These are phyloP conservation scores for Ilyonectria sp. DNA, from an alignment of 2,329 filamentous ascomycete species.

Conservation along the genomic window DNA sequence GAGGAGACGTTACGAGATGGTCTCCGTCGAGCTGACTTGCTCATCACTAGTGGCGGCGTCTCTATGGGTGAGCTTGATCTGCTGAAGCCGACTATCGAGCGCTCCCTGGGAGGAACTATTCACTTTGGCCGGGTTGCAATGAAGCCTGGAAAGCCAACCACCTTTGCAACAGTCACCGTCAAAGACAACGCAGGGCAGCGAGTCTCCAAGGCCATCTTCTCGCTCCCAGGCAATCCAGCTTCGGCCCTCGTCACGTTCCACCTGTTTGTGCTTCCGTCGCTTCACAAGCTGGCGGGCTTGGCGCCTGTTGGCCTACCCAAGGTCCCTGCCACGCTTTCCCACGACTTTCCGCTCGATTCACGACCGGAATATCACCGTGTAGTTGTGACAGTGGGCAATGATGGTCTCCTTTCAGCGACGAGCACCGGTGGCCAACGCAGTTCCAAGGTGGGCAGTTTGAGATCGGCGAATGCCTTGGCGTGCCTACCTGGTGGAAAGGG, in stretches of 20 bases:
- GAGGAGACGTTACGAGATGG: constrained; percentile 84
- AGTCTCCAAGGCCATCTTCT: constrained; percentile 83
- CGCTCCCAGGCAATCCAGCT: constrained; percentile 93
- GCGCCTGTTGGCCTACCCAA: constrained; percentile 78
- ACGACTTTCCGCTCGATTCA: constrained; percentile 83
- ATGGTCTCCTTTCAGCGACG: constrained; percentile 79
- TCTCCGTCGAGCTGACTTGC: constrained; percentile 81
- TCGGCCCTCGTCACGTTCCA: constrained; percentile 94
- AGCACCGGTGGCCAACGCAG: constrained; percentile 95
- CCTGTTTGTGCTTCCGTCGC: constrained; percentile 89
- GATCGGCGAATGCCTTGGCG: constrained; percentile 88
- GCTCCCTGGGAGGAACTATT: constrained; percentile 89
- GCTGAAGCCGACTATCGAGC: constrained; percentile 95
- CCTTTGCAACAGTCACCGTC: constrained; percentile 89
- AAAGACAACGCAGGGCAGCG: constrained; percentile 73
- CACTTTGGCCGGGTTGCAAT: constrained; percentile 97
- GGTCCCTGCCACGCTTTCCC: constrained; percentile 79
- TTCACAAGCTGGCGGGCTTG: constrained; percentile 84
- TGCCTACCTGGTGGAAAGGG: constrained; percentile 79
- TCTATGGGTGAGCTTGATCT: constrained; percentile 99
- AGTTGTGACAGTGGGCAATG: constrained; percentile 74
- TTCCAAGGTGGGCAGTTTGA: constrained; percentile 89
- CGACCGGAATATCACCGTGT: constrained; percentile 94
- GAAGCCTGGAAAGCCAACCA: constrained; percentile 99
- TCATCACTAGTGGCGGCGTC: constrained; percentile 94